phyloP scores from a whole-genome alignment of 2,329 filamentous ascomycete species.

The Pleurostoma richardsiae region DNA sequence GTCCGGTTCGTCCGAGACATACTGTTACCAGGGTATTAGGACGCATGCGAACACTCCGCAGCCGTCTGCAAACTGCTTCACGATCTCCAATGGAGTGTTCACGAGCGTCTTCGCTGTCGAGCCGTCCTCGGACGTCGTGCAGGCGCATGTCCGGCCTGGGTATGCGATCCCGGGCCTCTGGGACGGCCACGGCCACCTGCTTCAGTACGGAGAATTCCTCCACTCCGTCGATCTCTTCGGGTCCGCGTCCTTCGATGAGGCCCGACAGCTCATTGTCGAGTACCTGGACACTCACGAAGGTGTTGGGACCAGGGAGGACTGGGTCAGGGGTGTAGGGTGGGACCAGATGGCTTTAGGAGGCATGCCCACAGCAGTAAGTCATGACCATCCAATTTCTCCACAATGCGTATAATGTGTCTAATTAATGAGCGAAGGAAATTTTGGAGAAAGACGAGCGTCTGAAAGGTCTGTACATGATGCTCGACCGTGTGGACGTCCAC shows the following conservation, averaged over 20 bases:
- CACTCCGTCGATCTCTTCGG: conserved; percentile 63
- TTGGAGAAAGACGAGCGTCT: conserved; percentile 48
- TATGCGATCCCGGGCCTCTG: conserved; percentile 63
- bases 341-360: conserved; percentile 61
- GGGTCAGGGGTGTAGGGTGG: conserved; percentile 66
- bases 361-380: conserved; percentile 60
- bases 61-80: conserved; percentile 47
- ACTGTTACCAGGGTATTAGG: conserved; percentile 34
- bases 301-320: conserved; percentile 48
- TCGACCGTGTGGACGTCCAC: conserved; percentile 66
- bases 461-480: conserved; percentile 57
- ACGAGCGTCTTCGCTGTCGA: conserved; percentile 33
- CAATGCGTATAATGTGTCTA: no score
- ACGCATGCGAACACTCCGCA: conserved; percentile 25
- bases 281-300: conserved; percentile 46
- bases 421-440: conserved; percentile 34
- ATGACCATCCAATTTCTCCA: not conserved
- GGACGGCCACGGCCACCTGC: conserved; percentile 66
- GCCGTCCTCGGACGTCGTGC: conserved; percentile 20
- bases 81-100: conserved; percentile 46
- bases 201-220: conserved; percentile 61
- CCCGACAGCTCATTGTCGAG: conserved; percentile 41
- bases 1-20: conserved; percentile 13
- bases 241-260: conserved; percentile 47
- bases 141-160: conserved; percentile 31